Evolutionary conservation across 108 stramenopile genomes (phyloP).

Genomic region (Pinguiococcus pyrenoidosus): DNA sequence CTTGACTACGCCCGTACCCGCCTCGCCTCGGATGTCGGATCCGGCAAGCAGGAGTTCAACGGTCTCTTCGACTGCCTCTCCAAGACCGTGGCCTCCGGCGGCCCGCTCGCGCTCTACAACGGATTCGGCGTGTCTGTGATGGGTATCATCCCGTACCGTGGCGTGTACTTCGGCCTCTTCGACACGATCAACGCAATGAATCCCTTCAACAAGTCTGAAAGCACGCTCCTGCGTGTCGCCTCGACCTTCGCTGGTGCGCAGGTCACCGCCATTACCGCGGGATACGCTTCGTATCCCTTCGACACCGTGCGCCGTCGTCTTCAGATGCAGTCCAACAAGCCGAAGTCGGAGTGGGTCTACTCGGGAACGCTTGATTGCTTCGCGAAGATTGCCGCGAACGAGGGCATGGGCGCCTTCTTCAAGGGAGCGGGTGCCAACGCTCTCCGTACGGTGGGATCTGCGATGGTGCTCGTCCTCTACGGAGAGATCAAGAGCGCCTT

Average conservation of each 20-base stretch:
- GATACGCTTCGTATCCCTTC: slow-evolving; percentile 96
- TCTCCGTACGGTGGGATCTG: slow-evolving; percentile 91
- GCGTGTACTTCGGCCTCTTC: slow-evolving; percentile 94
- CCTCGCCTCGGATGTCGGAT: slow-evolving; percentile 91
- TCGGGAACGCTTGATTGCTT: slow-evolving; percentile 89
- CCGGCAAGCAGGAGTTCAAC: slow-evolving; percentile 67
- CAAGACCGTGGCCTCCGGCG: slow-evolving; percentile 70
- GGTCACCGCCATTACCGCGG: slow-evolving; percentile 73
- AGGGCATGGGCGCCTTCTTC: slow-evolving; percentile 84
- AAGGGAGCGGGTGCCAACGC: slow-evolving; percentile 99
- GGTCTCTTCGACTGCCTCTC: slow-evolving; percentile 89
- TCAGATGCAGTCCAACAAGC: slow-evolving; percentile 97
- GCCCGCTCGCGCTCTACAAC: slow-evolving; percentile 83
- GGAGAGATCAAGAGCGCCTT: slow-evolving; percentile 87
- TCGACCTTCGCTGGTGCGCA: slow-evolving; percentile 94
- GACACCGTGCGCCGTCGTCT: slow-evolving; percentile 99
- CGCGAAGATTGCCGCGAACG: slow-evolving; percentile 74
- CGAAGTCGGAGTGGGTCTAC: slow-evolving; percentile 82
- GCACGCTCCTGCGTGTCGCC: slow-evolving; percentile 59
- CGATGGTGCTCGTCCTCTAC: slow-evolving; percentile 91
- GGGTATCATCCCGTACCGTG: slow-evolving; percentile 97
- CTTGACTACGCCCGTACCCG: slow-evolving; percentile 98
- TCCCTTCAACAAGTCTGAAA: slow-evolving; percentile 84
- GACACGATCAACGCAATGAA: slow-evolving; percentile 91
- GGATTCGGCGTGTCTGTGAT: slow-evolving; percentile 89